These are phyloP conservation scores for Tephrocybe sp. DNA, from an alignment of 768 basidiomycete genomes.

Conservation along the genomic window DNA sequence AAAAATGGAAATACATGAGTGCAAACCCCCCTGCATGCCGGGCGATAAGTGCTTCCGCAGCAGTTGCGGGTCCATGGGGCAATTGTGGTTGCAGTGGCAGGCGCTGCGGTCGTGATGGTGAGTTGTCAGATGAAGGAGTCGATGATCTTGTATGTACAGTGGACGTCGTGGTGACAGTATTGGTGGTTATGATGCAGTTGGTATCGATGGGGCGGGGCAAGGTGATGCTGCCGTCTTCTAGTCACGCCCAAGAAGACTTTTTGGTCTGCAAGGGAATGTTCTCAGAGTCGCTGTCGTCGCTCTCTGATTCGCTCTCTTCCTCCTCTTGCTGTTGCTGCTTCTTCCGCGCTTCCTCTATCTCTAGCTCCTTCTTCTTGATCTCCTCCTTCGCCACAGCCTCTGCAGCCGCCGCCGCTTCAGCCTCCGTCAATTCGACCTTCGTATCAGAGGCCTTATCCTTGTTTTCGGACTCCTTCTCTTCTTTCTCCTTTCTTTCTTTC, in stretches of 20 bases:
- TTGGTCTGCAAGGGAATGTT: slow-evolving; percentile 31
- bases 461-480: slow-evolving; percentile 27
- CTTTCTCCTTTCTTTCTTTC: slow-evolving; percentile 45
- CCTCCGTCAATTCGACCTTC: slow-evolving; percentile 23
- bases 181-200: slow-evolving; percentile 17
- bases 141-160: slow-evolving; percentile 12
- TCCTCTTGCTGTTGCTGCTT: slow-evolving; percentile 23
- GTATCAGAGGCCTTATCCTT: slow-evolving; percentile 23
- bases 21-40: slow-evolving; percentile 21
- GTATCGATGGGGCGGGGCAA: slow-evolving; percentile 12
- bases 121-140: slow-evolving; percentile 4
- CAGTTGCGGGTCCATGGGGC: slow-evolving; percentile 14
- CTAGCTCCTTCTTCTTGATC: slow-evolving; percentile 22
- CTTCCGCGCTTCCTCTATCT: slow-evolving; percentile 25
- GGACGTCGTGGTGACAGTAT: background rate
- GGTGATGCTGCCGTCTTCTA: slow-evolving; percentile 15
- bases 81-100: slow-evolving; percentile 12
- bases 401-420: slow-evolving; percentile 30
- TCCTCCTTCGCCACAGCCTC: slow-evolving; percentile 22
- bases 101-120: background rate
- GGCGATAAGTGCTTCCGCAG: slow-evolving; percentile 15
- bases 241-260: slow-evolving; percentile 20
- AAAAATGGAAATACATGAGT: slow-evolving; percentile 21
- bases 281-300: slow-evolving; percentile 42
- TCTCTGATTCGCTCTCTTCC: slow-evolving; percentile 29